Evolutionary conservation across 1,139 yeast genomes (phyloP), one percentile per base, ranked within the genome.

Genomic region (Suhomyces terraborum): DNA sequence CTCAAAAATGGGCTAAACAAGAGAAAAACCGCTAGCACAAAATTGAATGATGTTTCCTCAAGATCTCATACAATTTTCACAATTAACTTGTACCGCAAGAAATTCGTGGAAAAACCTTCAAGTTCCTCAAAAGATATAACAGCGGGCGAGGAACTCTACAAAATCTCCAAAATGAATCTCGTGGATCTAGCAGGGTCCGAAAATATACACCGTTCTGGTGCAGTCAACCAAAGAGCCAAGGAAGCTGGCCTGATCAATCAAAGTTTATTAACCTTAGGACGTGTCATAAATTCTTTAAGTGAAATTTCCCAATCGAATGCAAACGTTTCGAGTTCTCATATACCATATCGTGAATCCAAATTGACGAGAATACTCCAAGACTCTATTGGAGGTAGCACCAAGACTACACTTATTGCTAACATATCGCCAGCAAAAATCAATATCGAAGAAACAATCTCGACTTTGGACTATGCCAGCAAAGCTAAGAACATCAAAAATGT

Each of bases 121-220:
- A 17, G 4, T 10, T 9, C 16, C 6, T 24, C 20, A 22, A 32
- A 24, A 23, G 27, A 32, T 9, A 17, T 27, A 62, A 64, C 47
- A 4, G 26, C 43, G 12, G 52, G 34, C 27, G 70, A 69, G 36
- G 67, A 76, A 26, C 59, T 56, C 17, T 59, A 73, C 46, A 69
- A 75, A 43, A 66, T 79, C 12, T 81, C 89, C 2, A 85, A 83
- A 50, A 73, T 89, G 57, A 87, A 88, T 55, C 67, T 89, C 29
- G 95, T 88, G 2, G 96, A 89, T 65, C 70, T 89, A 48, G 97
- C 97, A 0, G 96, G 97, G 0, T 84, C 94, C 12, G 93, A 85
- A 59, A 87, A 88, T 54, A 82, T 88, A 36, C 79, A 73, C 46
- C 69, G 88, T 43, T 84, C 95, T 0, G 96, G 96, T 1, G 93